phyloP scores from a whole-genome alignment of 2,329 filamentous ascomycete genomes.

The Scytalidium lignicola region DNA sequence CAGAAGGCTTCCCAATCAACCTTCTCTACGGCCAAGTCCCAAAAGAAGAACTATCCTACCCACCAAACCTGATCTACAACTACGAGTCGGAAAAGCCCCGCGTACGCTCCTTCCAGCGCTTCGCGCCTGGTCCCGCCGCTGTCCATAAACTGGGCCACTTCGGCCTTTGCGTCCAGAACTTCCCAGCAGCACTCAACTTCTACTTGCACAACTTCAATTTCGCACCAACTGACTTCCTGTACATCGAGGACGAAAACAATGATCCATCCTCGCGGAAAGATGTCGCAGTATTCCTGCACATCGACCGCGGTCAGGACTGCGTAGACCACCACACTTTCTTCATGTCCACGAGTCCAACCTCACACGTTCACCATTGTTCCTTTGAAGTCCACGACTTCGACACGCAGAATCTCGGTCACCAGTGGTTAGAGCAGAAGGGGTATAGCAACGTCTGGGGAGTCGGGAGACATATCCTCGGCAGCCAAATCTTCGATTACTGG shows the following conservation, averaged over 20 bases:
- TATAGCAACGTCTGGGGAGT: slow-evolving; percentile 65
- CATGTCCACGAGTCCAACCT: slow-evolving; percentile 27
- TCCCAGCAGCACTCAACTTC: slow-evolving; percentile 29
- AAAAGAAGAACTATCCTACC: slow-evolving; percentile 29
- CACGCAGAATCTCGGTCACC: slow-evolving; percentile 62
- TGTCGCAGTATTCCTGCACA: slow-evolving; percentile 43
- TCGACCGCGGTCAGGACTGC: slow-evolving; percentile 43
- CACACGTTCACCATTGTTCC: slow-evolving; percentile 59
- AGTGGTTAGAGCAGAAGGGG: slow-evolving; percentile 58
- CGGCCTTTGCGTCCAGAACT: slow-evolving; percentile 29
- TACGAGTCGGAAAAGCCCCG: slow-evolving; percentile 41
- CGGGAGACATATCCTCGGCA: slow-evolving; percentile 62
- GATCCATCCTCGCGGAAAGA: slow-evolving; percentile 16
- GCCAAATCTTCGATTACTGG: slow-evolving; percentile 69
- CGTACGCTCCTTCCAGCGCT: slow-evolving; percentile 29
- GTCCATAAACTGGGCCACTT: slow-evolving; percentile 36
- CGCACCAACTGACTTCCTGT: slow-evolving; percentile 28
- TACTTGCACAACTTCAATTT: slow-evolving; percentile 39
- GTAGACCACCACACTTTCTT: slow-evolving; percentile 52
- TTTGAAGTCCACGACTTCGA: slow-evolving; percentile 70
- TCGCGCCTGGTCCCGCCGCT: slow-evolving; percentile 22
- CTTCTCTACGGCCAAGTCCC: slow-evolving; percentile 15
- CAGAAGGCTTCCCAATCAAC: slow-evolving; percentile 26
- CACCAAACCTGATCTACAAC: slow-evolving; percentile 38
- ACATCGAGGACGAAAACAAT: background rate